A percentile compares a stretch with the other conserved stretches of the same genome.
phyloP scores from a whole-genome alignment of 495 filamentous ascomycete species.

The Penicillium daleae region DNA sequence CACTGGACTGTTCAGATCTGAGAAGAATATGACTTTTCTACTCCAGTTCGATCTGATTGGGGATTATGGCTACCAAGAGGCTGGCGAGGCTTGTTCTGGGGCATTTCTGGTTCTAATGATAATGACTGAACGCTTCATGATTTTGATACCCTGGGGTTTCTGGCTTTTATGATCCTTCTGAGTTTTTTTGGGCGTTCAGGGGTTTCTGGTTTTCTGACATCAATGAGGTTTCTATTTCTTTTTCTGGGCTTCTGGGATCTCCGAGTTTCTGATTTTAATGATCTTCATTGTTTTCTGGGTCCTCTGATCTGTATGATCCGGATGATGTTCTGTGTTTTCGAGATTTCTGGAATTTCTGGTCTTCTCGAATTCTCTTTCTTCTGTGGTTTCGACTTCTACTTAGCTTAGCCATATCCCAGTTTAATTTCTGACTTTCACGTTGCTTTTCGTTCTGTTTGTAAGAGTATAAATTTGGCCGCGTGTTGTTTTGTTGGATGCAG shows the following conservation, averaged over 20 bases:
- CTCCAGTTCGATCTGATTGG: background rate
- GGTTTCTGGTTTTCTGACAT: background rate
- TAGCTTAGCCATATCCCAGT: background rate
- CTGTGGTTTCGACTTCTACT: background rate
- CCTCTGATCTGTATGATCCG: too few relatives aligned
- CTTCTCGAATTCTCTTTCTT: background rate
- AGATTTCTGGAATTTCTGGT: background rate
- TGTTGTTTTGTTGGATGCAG: background rate
- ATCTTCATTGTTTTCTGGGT: too few relatives aligned
- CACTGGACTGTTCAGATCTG: background rate
- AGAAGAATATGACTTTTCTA: background rate
- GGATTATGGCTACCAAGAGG: too few relatives aligned
- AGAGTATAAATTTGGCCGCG: background rate
- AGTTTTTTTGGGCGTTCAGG: too few relatives aligned
- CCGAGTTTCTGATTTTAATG: background rate
- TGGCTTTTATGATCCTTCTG: background rate
- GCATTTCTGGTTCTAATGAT: background rate
- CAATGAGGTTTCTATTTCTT: background rate
- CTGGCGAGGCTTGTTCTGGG: background rate
- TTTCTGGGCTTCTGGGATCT: background rate
- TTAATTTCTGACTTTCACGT: background rate
- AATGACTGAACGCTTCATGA: background rate
- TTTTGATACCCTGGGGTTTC: background rate
- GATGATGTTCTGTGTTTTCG: background rate
- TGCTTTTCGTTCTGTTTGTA: background rate